These are phyloP conservation scores for Colletotrichum sp. DNA, from an alignment of 2,329 filamentous ascomycete species.

Conservation along the genomic window DNA sequence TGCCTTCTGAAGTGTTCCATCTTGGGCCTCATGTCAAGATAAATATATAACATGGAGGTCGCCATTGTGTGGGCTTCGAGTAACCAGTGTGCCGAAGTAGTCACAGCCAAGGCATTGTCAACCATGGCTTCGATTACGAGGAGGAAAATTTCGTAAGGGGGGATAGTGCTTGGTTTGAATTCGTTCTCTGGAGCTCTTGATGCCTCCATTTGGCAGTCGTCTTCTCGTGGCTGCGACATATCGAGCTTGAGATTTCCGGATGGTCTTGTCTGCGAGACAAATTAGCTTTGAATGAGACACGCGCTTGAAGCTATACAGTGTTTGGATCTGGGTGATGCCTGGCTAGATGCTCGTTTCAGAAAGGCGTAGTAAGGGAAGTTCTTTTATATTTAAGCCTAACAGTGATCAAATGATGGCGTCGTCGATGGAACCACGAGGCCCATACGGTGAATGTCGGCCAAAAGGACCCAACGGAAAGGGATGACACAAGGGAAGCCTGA, in stretches of 20 bases:
- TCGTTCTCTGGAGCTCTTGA: not conserved
- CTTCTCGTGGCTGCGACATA: not conserved
- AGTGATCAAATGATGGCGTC: not conserved
- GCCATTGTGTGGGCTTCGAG: not conserved
- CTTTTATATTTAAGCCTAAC: not conserved
- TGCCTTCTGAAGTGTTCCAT: not conserved
- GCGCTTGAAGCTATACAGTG: not conserved
- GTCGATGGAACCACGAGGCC: not conserved
- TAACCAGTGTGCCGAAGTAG: not conserved
- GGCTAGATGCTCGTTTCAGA: fast-evolving
- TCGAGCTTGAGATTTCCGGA: not conserved
- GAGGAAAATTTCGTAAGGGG: not conserved
- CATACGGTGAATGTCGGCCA: not conserved
- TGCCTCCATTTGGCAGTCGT: not conserved
- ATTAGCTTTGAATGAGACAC: not conserved
- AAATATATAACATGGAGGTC: not conserved
- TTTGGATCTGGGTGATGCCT: not conserved
- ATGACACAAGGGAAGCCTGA: not conserved
- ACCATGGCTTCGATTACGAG: not conserved
- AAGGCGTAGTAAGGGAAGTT: not conserved
- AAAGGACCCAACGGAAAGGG: not conserved
- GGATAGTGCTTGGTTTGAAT: not conserved
- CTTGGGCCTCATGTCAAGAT: not conserved
- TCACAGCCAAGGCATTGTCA: not conserved
- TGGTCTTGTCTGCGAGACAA: not conserved